phyloP scores from a whole-genome alignment of 2,329 filamentous ascomycete genomes.

The Tricladium varicosporioides region DNA sequence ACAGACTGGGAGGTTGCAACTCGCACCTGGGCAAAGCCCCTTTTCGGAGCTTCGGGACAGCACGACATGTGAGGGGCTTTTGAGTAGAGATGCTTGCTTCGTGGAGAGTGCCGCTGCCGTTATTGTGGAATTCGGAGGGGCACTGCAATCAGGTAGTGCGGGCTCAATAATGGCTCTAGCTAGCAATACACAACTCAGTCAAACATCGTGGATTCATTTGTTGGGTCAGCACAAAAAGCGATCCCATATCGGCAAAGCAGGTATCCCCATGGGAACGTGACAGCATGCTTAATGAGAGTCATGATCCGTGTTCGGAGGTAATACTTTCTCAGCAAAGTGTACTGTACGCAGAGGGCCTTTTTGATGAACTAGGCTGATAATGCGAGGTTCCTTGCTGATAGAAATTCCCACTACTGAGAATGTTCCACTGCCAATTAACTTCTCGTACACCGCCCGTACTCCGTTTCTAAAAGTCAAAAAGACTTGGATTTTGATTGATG shows the following conservation, averaged over 20 bases:
- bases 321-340: constrained; percentile 4
- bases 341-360: background rate
- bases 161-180: background rate
- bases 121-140: background rate
- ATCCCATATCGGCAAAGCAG: background rate
- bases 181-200: background rate
- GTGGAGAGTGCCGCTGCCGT: background rate
- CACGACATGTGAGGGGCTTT: too few species aligned
- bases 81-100: too few species aligned
- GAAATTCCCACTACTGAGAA: background rate
- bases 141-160: background rate
- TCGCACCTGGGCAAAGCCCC: too few species aligned
- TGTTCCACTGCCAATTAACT: constrained; percentile 6
- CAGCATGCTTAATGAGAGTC: background rate
- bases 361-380: constrained; percentile 15
- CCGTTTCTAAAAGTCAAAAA: background rate
- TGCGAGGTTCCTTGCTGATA: background rate
- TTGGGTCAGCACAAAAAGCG: background rate
- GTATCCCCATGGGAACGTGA: constrained; percentile 1
- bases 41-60: too few species aligned
- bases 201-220: background rate
- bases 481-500: constrained; percentile 12
- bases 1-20: too few species aligned
- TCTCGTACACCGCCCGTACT: background rate
- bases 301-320: constrained; percentile 1